Conservation (phyloP, 1,284 basidiomycete species). For the Malassezia yamatoensis region DNA sequence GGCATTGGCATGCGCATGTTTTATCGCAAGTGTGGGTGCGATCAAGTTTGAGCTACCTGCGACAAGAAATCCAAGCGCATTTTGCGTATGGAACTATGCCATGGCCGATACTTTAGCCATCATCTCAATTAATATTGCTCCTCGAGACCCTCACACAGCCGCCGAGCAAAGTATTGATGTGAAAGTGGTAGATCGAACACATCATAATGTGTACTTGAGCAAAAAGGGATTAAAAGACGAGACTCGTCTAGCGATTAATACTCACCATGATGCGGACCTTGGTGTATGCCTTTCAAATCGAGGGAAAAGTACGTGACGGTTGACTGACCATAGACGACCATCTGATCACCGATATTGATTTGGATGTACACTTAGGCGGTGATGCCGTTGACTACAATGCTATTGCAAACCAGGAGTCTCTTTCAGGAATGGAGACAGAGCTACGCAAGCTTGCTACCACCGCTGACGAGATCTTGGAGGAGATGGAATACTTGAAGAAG, state of each 20-base stretch:
- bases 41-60: slow-evolving; percentile 44
- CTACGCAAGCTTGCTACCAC: slow-evolving; percentile 94
- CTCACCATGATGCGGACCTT: slow-evolving; percentile 83
- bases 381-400: slow-evolving; percentile 99
- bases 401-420: slow-evolving; percentile 93
- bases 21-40: slow-evolving; percentile 14
- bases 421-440: slow-evolving; percentile 90
- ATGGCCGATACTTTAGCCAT: slow-evolving; percentile 50
- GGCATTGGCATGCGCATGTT: neutral
- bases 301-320: slow-evolving; percentile 1
- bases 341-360: slow-evolving; percentile 55
- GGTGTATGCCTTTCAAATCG: slow-evolving; percentile 84
- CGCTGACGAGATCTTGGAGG: slow-evolving; percentile 86
- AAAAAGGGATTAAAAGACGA: slow-evolving; percentile 81
- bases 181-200: slow-evolving; percentile 82
- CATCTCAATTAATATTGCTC: slow-evolving; percentile 79
- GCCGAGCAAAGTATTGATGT: slow-evolving; percentile 58
- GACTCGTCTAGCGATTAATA: slow-evolving; percentile 83
- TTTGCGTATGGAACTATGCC: slow-evolving; percentile 48
- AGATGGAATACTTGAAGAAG: slow-evolving; percentile 80
- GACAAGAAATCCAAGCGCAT: slow-evolving; percentile 21
- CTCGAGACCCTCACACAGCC: slow-evolving; percentile 36
- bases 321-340: neutral
- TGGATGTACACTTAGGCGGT: slow-evolving; percentile 94
- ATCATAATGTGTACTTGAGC: slow-evolving; percentile 79